These are phyloP conservation scores for Garcia nutans DNA, from an alignment of 345 rosid species.

Conservation along the genomic window DNA sequence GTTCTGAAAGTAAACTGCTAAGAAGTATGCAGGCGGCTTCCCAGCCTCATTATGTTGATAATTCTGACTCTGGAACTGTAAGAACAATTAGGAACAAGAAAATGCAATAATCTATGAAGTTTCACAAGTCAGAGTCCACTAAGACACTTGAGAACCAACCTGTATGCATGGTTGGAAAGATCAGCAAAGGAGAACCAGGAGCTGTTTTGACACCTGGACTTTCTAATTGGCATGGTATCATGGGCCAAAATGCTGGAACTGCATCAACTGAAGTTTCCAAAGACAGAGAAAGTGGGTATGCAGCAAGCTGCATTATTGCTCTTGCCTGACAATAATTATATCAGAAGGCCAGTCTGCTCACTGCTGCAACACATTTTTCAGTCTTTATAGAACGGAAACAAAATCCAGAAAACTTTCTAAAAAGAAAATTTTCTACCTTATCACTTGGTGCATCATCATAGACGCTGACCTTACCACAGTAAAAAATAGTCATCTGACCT, in stretches of 20 bases:
- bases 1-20: neutral
- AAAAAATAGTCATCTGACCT: slow-evolving; percentile 46
- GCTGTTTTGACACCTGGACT: slow-evolving; percentile 23
- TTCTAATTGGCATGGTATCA: slow-evolving; percentile 28
- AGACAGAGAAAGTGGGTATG: slow-evolving; percentile 26
- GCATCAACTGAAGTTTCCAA: slow-evolving; percentile 26
- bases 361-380: neutral
- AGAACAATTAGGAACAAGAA: neutral
- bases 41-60: neutral
- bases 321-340: slow-evolving; percentile 36
- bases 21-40: neutral
- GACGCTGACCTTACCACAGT: slow-evolving; percentile 43
- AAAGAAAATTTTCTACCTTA: slow-evolving; percentile 27
- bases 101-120: neutral
- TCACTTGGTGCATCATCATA: slow-evolving; percentile 39
- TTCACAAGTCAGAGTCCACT: neutral
- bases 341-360: slow-evolving; percentile 6
- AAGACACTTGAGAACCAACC: slow-evolving; percentile 24
- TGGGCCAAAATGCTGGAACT: slow-evolving; percentile 24
- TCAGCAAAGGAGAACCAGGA: slow-evolving; percentile 17
- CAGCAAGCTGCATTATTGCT: slow-evolving; percentile 43
- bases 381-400: neutral
- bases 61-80: neutral
- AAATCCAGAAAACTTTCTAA: slow-evolving; percentile 6
- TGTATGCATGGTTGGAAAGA: slow-evolving; percentile 25